These are phyloP conservation scores for Phytophthora cryptogea DNA, from an alignment of 352 stramenopile genomes.

Conservation along the genomic window DNA sequence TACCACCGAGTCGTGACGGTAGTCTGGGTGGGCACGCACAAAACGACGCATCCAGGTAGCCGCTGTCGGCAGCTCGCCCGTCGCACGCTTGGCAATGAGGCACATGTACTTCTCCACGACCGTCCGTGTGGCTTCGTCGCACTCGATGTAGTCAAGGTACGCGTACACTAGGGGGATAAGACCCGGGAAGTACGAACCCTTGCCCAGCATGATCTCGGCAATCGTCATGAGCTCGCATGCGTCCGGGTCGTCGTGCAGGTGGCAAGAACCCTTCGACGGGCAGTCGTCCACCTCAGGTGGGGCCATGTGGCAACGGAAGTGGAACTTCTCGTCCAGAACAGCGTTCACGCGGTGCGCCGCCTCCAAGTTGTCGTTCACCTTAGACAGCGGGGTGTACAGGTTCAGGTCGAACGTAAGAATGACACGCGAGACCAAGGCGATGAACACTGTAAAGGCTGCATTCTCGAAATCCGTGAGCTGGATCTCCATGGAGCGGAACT, in stretches of 20 bases:
- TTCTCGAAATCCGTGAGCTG: conserved; percentile 99
- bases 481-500: conserved; percentile 99
- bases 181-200: conserved; percentile 96
- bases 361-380: conserved; percentile 99
- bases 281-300: conserved; percentile 82
- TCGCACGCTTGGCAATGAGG: conserved; percentile 94
- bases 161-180: conserved; percentile 96
- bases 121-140: conserved; percentile 90
- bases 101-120: conserved; percentile 80
- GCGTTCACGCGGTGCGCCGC: conserved; percentile 96
- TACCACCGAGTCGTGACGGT: conserved; percentile 94
- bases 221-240: conserved; percentile 97
- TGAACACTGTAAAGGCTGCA: conserved; percentile 99
- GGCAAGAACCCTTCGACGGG: conserved; percentile 38
- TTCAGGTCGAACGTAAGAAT: conserved; percentile 99
- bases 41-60: conserved; percentile 98
- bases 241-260: conserved; percentile 67
- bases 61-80: conserved; percentile 95
- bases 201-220: conserved; percentile 96
- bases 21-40: conserved; percentile 93
- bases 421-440: conserved; percentile 96
- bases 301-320: conserved; percentile 96
- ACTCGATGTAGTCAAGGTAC: conserved; percentile 98
- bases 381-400: conserved; percentile 98
- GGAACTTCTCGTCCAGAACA: conserved; percentile 96